These are phyloP conservation scores for Leccinum ochraceum DNA, from an alignment of 768 basidiomycete species.

Conservation along the genomic window DNA sequence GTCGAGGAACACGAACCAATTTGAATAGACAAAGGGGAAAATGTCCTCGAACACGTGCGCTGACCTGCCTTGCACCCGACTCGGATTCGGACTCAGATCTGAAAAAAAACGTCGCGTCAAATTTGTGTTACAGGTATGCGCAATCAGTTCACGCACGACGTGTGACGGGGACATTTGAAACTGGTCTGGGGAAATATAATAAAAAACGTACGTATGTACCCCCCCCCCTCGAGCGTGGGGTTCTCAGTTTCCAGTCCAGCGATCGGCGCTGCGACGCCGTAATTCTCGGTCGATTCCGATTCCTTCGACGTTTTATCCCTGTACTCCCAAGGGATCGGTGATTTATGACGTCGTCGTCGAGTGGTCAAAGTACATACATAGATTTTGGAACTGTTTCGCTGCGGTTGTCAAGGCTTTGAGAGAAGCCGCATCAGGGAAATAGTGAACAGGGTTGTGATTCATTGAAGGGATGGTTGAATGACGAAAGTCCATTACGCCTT, in stretches of 20 bases:
- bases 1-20: not conserved
- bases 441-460: constrained; percentile 2
- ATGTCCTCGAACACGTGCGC: not conserved
- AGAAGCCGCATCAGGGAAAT: not conserved
- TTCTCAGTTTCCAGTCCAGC: not conserved
- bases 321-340: not conserved
- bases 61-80: not conserved
- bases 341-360: not conserved
- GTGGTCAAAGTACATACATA: not conserved
- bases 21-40: not conserved
- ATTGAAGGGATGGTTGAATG: not conserved
- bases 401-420: constrained; percentile 9
- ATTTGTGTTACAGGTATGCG: not conserved
- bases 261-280: not conserved
- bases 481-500: not conserved
- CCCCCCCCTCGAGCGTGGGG: not conserved
- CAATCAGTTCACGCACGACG: not conserved
- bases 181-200: not conserved
- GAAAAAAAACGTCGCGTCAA: not conserved
- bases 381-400: constrained; percentile 1
- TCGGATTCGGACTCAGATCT: not conserved
- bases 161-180: not conserved
- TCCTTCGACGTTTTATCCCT: not conserved
- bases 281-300: not conserved
- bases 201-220: not conserved